Conservation (phyloP, 2,329 filamentous ascomycete genomes). For the Zasmidium angulare region DNA sequence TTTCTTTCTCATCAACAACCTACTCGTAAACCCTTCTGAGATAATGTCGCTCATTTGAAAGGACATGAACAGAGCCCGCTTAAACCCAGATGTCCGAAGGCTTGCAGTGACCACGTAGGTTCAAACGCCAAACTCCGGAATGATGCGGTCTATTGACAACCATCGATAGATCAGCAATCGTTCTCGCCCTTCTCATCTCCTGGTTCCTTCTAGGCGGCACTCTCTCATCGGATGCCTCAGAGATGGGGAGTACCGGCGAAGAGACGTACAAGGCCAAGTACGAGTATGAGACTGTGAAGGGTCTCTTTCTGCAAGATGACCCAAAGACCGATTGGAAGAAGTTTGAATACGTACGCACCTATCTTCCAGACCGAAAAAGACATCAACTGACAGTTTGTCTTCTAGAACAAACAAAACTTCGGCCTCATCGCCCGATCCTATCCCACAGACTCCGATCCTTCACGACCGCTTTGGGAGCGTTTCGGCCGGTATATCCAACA, state of each 20-base stretch:
- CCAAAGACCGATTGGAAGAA: conserved; percentile 44
- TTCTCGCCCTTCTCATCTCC: not conserved
- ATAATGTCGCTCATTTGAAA: not conserved
- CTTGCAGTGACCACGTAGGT: not conserved
- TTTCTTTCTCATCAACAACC: too few species aligned
- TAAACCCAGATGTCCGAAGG: not conserved
- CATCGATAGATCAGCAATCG: not conserved
- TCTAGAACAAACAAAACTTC: conserved; percentile 37
- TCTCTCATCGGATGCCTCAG: not conserved
- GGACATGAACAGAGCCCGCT: conserved; percentile 3
- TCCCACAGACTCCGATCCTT: conserved; percentile 14
- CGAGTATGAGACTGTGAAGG: conserved; percentile 40
- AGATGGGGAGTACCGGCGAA: not conserved
- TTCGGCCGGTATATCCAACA: conserved; percentile 59
- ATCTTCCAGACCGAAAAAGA: conserved; percentile 15
- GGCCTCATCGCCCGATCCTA: conserved; percentile 51
- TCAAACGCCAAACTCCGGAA: not conserved
- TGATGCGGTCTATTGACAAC: not conserved
- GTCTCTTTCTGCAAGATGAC: conserved; percentile 55
- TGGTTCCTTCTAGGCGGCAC: conserved; percentile 1
- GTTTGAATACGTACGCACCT: conserved; percentile 49
- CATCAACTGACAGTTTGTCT: too few species aligned
- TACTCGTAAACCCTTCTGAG: too few species aligned
- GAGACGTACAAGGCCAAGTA: conserved; percentile 7
- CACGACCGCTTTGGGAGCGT: conserved; percentile 56